A percentile compares a stretch with the other conserved stretches of the same genome.
Evolutionary conservation across 192 early-diverging fungal species (phyloP).

Genomic region (Spinellus fusiger): DNA sequence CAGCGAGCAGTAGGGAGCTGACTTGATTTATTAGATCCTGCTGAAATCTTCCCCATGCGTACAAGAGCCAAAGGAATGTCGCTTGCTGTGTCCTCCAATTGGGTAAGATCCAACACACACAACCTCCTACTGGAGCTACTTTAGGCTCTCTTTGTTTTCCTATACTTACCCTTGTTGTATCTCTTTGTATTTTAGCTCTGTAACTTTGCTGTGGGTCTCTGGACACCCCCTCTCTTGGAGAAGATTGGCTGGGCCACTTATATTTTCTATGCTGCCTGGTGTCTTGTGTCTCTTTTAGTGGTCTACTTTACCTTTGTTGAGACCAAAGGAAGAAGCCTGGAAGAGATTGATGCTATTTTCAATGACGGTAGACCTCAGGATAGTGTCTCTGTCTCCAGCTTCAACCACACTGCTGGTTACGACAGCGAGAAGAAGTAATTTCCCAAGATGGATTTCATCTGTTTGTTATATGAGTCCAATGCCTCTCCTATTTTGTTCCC

Average conservation of each 20-base stretch:
- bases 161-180: background rate
- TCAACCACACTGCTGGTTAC: background rate
- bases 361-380: conserved; percentile 6
- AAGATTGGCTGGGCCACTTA: conserved; percentile 10
- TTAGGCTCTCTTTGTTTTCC: background rate
- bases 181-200: conserved; percentile 3
- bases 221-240: background rate
- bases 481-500: no score
- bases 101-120: conserved; percentile 38
- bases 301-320: conserved; percentile 40
- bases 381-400: background rate
- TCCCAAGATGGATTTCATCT: no score
- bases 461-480: no score
- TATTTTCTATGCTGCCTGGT: conserved; percentile 15
- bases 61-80: conserved; percentile 80
- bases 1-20: background rate
- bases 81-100: conserved; percentile 78
- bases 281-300: conserved; percentile 2
- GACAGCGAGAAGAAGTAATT: background rate
- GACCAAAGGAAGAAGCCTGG: conserved; percentile 40
- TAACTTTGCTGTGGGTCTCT: conserved; percentile 1
- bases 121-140: background rate
- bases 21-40: conserved; percentile 41
- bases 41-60: conserved; percentile 85
- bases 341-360: conserved; percentile 39